Evolutionary conservation across 2,329 filamentous ascomycete genomes (phyloP).

Genomic region (Myriosclerotinia curreyana): DNA sequence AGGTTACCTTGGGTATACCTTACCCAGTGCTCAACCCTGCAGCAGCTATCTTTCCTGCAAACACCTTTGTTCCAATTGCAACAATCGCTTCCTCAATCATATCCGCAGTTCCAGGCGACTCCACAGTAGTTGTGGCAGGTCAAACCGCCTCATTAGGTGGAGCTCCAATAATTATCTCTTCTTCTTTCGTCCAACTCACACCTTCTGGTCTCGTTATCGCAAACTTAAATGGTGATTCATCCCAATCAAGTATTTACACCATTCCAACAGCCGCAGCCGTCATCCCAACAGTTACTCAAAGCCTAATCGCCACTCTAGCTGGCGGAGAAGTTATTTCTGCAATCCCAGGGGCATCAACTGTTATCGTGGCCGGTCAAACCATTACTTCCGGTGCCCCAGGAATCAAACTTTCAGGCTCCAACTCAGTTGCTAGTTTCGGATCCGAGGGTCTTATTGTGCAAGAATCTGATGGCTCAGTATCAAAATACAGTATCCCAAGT

Average conservation of each 20-base stretch:
- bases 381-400: slow-evolving; percentile 22
- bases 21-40: too few species aligned
- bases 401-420: slow-evolving; percentile 24
- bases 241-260: neutral
- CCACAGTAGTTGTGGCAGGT: slow-evolving; percentile 21
- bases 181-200: slow-evolving; percentile 10
- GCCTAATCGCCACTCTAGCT: slow-evolving; percentile 5
- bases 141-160: slow-evolving; percentile 21
- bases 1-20: too few species aligned
- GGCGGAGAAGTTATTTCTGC: slow-evolving; percentile 25
- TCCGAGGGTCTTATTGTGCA: slow-evolving; percentile 24
- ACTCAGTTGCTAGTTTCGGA: slow-evolving; percentile 21
- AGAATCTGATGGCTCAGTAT: slow-evolving; percentile 23
- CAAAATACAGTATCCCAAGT: slow-evolving; percentile 21
- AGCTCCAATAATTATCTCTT: slow-evolving; percentile 6
- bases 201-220: neutral
- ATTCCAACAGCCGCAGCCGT: neutral
- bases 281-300: neutral
- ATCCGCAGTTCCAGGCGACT: slow-evolving; percentile 24
- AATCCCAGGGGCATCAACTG: slow-evolving; percentile 23
- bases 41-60: neutral
- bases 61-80: slow-evolving; percentile 26
- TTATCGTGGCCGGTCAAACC: slow-evolving; percentile 25
- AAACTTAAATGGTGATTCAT: neutral
- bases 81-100: slow-evolving; percentile 26